A percentile compares a stretch with the other conserved stretches of the same genome.
Conservation (phyloP, 345 rosid genomes). For the Firmiana major region DNA sequence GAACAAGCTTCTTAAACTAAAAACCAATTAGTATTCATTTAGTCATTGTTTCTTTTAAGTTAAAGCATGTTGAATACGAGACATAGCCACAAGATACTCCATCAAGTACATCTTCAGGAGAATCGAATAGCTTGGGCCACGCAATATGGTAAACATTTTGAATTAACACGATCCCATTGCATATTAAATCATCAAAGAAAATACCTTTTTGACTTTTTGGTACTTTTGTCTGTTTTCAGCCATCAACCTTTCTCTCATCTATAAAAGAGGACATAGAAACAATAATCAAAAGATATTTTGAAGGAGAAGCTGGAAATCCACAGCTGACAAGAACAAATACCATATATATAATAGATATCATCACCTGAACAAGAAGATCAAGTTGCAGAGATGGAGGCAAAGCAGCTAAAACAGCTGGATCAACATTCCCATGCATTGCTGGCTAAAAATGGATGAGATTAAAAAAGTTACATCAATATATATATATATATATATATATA, state of each 20-base stretch:
- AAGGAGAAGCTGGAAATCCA: constrained; percentile 11
- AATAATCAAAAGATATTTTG: constrained; percentile 11
- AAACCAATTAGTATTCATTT: not conserved
- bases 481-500: not conserved
- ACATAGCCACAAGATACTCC: not conserved
- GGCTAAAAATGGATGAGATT: constrained; percentile 27
- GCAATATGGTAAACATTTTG: not conserved
- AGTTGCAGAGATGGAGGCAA: constrained; percentile 92
- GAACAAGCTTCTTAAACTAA: no score
- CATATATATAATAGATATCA: constrained; percentile 6
- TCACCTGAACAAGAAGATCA: constrained; percentile 87
- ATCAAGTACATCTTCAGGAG: not conserved
- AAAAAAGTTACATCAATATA: not conserved
- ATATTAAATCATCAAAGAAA: constrained; percentile 10
- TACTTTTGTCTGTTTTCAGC: constrained; percentile 94
- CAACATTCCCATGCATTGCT: constrained; percentile 56
- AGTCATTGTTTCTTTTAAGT: not conserved
- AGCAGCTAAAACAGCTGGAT: constrained; percentile 81
- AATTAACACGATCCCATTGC: no score
- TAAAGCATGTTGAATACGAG: not conserved
- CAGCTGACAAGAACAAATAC: constrained; percentile 8
- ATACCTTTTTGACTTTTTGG: constrained; percentile 94
- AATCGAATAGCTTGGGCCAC: not conserved
- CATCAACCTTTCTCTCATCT: constrained; percentile 97
- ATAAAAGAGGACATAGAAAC: constrained; percentile 17